Evolutionary conservation across 2,329 filamentous ascomycete genomes (phyloP).

Genomic region (Fusarium oxysporum): DNA sequence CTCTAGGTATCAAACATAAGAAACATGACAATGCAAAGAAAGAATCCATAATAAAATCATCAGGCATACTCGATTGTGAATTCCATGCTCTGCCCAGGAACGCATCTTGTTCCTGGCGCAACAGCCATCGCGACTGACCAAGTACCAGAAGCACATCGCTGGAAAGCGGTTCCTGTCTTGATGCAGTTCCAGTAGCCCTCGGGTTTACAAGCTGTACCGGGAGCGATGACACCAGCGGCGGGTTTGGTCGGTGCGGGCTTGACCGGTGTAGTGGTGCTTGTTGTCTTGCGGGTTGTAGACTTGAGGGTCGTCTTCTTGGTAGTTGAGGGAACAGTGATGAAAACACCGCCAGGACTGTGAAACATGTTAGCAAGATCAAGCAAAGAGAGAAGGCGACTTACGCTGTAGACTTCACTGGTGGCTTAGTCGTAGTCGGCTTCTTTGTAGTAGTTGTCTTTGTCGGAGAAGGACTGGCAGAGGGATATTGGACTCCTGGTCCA

Average conservation of each 20-base stretch:
- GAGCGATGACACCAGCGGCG: slow-evolving; percentile 19
- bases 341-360: slow-evolving; percentile 21
- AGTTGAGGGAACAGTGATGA: slow-evolving; percentile 15
- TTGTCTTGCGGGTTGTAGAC: slow-evolving; percentile 26
- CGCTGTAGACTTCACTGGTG: slow-evolving; percentile 21
- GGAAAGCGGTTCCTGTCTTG: slow-evolving; percentile 54
- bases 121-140: slow-evolving; percentile 63
- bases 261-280: neutral
- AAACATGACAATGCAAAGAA: neutral
- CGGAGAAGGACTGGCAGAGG: slow-evolving; percentile 20
- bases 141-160: slow-evolving; percentile 68
- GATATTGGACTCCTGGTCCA: slow-evolving; percentile 35
- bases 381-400: neutral
- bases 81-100: slow-evolving; percentile 44
- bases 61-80: slow-evolving; percentile 31
- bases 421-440: slow-evolving; percentile 6
- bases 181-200: slow-evolving; percentile 38
- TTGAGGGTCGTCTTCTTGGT: slow-evolving; percentile 31
- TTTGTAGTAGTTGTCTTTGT: slow-evolving; percentile 10
- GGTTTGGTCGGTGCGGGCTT: slow-evolving; percentile 20
- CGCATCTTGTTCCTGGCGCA: slow-evolving; percentile 65
- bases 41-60: neutral
- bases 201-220: slow-evolving; percentile 43
- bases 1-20: neutral
- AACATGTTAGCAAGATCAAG: neutral